Evolutionary conservation across 805 yeast genomes (phyloP).

Genomic region (Pachysolen tannophilus): DNA sequence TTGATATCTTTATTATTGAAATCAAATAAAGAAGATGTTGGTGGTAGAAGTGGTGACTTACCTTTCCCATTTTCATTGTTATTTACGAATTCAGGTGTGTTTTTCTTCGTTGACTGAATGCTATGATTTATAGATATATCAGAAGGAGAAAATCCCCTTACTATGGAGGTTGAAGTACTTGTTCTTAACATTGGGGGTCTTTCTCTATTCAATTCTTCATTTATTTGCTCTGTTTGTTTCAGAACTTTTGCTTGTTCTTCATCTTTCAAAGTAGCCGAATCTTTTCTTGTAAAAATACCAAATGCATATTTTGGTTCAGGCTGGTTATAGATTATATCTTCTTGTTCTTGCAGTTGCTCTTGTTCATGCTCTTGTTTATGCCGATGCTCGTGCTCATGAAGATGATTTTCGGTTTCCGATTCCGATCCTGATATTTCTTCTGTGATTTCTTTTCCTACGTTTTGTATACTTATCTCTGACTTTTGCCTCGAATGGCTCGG

Average conservation of each 20-base stretch:
- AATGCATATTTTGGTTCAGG: slow-evolving; percentile 10
- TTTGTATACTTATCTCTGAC: slow-evolving; percentile 9
- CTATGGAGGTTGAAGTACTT: slow-evolving; percentile 12
- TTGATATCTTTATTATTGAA: background rate
- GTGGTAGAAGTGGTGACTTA: no score
- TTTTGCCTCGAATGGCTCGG: background rate
- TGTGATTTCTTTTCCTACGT: slow-evolving; percentile 18
- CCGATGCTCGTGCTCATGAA: background rate
- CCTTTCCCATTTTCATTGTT: no score
- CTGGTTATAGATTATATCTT: slow-evolving; percentile 3
- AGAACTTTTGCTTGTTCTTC: slow-evolving; percentile 2
- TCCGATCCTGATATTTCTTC: slow-evolving; percentile 19
- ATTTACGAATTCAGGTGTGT: no score
- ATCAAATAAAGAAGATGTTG: no score
- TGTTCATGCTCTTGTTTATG: background rate
- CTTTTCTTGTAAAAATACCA: no score
- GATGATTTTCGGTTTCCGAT: slow-evolving; percentile 4
- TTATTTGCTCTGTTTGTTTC: slow-evolving; percentile 1
- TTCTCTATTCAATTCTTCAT: slow-evolving; percentile 5
- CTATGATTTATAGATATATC: slow-evolving; percentile 10
- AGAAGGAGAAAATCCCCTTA: slow-evolving; percentile 11
- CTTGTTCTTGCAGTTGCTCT: slow-evolving; percentile 1
- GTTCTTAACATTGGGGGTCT: slow-evolving; percentile 6
- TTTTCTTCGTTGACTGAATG: no score
- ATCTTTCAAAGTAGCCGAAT: background rate